Percentiles rank a stretch among this genome's conserved stretches.
These are phyloP conservation scores for Theobroma grandiflorum DNA, from an alignment of 441 rosid species.

Conservation along the genomic window DNA sequence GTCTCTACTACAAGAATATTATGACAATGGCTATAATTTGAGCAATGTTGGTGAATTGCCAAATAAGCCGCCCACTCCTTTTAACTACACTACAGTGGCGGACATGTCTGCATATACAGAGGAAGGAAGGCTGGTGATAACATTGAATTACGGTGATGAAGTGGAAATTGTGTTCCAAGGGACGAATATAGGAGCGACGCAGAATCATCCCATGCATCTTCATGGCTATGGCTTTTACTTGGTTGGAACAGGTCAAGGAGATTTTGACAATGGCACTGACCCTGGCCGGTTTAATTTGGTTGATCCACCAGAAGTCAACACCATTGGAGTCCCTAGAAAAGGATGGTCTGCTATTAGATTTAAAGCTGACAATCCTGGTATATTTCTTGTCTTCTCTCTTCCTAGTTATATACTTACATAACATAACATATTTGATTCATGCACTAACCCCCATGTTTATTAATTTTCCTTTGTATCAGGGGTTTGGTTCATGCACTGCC, in stretches of 20 bases:
- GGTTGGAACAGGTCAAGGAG: constrained; percentile 53
- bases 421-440: background rate
- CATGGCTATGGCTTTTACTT: constrained; percentile 57
- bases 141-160: constrained; percentile 34
- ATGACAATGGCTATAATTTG: constrained; percentile 34
- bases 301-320: constrained; percentile 52
- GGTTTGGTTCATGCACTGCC: constrained; percentile 72
- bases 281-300: constrained; percentile 38
- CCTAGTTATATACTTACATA: background rate
- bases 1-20: constrained; percentile 53
- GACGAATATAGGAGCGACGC: constrained; percentile 42
- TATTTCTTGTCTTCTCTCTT: background rate
- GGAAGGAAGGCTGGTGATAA: constrained; percentile 39
- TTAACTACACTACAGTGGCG: constrained; percentile 37
- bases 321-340: constrained; percentile 51
- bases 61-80: constrained; percentile 32
- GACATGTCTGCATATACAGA: constrained; percentile 27
- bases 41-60: constrained; percentile 42
- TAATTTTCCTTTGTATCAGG: constrained; percentile 23
- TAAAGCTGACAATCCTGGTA: constrained; percentile 56
- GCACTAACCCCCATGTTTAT: background rate
- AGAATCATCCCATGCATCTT: constrained; percentile 61
- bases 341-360: constrained; percentile 61
- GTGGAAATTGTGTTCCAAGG: constrained; percentile 59
- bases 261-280: constrained; percentile 38